Evolutionary conservation across 108 stramenopile genomes (phyloP).

Genomic region (Cylindrotheca fusiformis): DNA sequence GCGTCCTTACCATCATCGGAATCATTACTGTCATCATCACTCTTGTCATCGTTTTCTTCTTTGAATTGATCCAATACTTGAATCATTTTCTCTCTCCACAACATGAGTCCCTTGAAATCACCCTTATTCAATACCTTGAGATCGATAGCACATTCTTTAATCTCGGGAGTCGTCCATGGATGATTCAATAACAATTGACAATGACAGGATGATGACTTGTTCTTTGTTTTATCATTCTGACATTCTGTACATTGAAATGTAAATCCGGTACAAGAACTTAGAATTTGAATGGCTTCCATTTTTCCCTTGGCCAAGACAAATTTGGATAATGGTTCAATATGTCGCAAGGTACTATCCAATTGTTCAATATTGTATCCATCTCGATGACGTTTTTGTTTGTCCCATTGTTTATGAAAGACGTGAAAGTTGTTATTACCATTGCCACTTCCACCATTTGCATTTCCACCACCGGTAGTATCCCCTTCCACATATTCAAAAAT

Average conservation of each 20-base stretch:
- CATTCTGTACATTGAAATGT: constrained; percentile 55
- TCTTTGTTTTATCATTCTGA: constrained; percentile 15
- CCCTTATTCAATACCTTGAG: constrained; percentile 93
- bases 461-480: constrained; percentile 67
- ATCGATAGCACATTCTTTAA: constrained; percentile 84
- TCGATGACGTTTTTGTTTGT: constrained; percentile 77
- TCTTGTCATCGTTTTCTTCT: constrained; percentile 51
- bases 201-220: constrained; percentile 26
- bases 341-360: constrained; percentile 79
- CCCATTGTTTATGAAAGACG: constrained; percentile 95
- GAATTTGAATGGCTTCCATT: constrained; percentile 89
- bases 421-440: constrained; percentile 42
- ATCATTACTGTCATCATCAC: constrained; percentile 33
- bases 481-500: constrained; percentile 91
- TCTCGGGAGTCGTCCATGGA: constrained; percentile 82
- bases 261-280: constrained; percentile 87
- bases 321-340: constrained; percentile 66
- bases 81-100: constrained; percentile 88
- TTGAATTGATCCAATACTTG: constrained; percentile 6
- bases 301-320: constrained; percentile 67
- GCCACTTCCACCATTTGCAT: constrained; percentile 34
- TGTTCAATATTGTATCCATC: constrained; percentile 91
- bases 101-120: constrained; percentile 93
- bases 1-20: constrained; percentile 44
- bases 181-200: constrained; percentile 74